Evolutionary conservation across 768 basidiomycete genomes (phyloP), one percentile per base, ranked within the genome.

Genomic region (Roridomyces roridus): DNA sequence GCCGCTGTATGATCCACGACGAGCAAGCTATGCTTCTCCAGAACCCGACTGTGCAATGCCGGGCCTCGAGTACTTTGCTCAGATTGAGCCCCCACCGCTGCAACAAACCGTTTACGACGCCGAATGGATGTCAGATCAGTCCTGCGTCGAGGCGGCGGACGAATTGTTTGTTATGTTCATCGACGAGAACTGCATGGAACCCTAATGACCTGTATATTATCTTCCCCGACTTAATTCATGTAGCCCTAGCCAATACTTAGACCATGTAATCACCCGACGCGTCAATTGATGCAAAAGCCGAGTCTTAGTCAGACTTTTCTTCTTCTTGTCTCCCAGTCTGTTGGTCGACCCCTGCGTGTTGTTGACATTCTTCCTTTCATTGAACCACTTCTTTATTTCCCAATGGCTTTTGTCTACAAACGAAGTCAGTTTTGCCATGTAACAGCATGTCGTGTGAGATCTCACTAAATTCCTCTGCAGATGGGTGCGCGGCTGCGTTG

Each of bases 401-500:
- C 25, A 31, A 67, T 67, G 65, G 68, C 71, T 10, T 73, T 66
- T 49, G 73, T 74, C 29, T 73, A 65, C 57, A 74, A 74, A 58
- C 65, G 73, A 72, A 71, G 73, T 72, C 10, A 53, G 69, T 57
- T 12, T 43, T 36, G 12, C 47, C 8, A 15, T 37, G 35, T 61
- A 24, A 28, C 46, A 20, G 8, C 14, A n/a, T 9, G 29, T 21
- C 35, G 14, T 7, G 28, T 55, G 36, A 51, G 46, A n/a, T n/a
- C 47, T 12, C 35, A 39, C 55, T 66, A 49, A 36, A 23, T 25
- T 34, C 58, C 56, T 46, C 60, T 25, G 12, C 46, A 81, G 80
- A 82, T 73, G 81, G 81, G 81, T 83, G 66, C 44, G 81, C 76
- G 31, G 76, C 74, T 74, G 70, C 63, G 40, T 58, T 70, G 75